Evolutionary conservation across 352 stramenopile genomes (phyloP).

Genomic region (Phytophthora meadii): DNA sequence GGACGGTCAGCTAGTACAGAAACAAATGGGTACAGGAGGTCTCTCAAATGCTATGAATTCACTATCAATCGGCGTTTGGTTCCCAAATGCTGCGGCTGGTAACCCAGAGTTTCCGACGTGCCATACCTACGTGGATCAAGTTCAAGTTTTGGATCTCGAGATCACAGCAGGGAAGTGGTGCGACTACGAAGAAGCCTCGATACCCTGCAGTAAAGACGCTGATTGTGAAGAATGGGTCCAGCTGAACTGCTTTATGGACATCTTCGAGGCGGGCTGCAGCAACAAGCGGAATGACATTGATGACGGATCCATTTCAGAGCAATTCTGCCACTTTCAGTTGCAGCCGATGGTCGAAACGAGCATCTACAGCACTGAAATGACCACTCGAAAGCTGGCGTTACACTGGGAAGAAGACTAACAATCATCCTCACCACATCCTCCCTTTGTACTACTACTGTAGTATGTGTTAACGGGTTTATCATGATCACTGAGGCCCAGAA

Average conservation of each 20-base stretch:
- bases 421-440: too few species aligned
- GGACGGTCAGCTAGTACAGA: slow-evolving; percentile 56
- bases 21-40: slow-evolving; percentile 29
- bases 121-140: slow-evolving; percentile 52
- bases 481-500: slow-evolving; percentile 58
- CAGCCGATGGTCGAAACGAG: slow-evolving; percentile 32
- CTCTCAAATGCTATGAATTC: slow-evolving; percentile 12
- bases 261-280: slow-evolving; percentile 62
- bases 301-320: neutral
- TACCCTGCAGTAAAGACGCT: slow-evolving; percentile 43
- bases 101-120: slow-evolving; percentile 64
- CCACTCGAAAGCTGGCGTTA: slow-evolving; percentile 16
- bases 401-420: slow-evolving; percentile 22
- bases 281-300: slow-evolving; percentile 7
- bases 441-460: too few species aligned
- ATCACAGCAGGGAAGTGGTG: slow-evolving; percentile 70
- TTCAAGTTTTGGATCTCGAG: slow-evolving; percentile 64
- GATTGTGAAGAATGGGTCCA: slow-evolving; percentile 59
- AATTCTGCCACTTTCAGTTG: slow-evolving; percentile 50
- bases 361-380: slow-evolving; percentile 39
- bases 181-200: slow-evolving; percentile 46
- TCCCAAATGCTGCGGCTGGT: slow-evolving; percentile 70
- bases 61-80: slow-evolving; percentile 70
- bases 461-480: slow-evolving; percentile 25
- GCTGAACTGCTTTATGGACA: slow-evolving; percentile 66